Percentiles rank a stretch among this genome's conserved stretches.
Conservation (phyloP, 441 rosid species). For the Erodium chrysanthum region DNA sequence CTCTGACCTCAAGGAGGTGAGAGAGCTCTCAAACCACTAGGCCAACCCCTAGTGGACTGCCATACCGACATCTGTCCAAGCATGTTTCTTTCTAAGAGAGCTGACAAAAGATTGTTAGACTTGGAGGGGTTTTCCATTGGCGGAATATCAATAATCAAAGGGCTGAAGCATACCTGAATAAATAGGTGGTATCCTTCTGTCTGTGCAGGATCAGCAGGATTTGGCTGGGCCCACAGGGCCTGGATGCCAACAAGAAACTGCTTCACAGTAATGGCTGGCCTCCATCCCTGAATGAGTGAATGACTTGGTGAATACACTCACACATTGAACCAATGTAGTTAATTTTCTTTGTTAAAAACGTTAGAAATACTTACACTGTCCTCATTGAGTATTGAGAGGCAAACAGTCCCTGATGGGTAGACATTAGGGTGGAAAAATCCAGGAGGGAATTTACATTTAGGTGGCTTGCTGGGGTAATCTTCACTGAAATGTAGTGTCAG, state of each 20-base stretch:
- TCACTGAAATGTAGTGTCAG: slow-evolving; percentile 78
- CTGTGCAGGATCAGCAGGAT: slow-evolving; percentile 90
- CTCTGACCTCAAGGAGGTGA: too few species aligned
- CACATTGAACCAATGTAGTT: not conserved
- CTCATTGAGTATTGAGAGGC: slow-evolving; percentile 89
- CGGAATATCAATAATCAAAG: too few species aligned
- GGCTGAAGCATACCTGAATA: slow-evolving; percentile 47
- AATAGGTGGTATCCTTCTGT: slow-evolving; percentile 90
- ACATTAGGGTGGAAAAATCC: slow-evolving; percentile 97
- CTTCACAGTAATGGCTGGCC: slow-evolving; percentile 94
- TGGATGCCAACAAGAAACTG: slow-evolving; percentile 90
- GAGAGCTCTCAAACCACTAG: too few species aligned
- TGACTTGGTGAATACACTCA: not conserved
- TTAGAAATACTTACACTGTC: slow-evolving; percentile 49
- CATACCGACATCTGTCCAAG: too few species aligned
- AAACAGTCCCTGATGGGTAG: slow-evolving; percentile 93
- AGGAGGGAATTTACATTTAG: slow-evolving; percentile 83
- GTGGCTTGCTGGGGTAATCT: slow-evolving; percentile 97
- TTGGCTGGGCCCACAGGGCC: slow-evolving; percentile 88
- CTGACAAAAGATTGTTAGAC: too few species aligned
- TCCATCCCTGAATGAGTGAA: slow-evolving; percentile 62
- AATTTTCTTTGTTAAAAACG: not conserved
- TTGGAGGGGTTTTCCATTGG: too few species aligned
- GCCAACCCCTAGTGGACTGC: too few species aligned
- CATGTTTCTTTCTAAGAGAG: too few species aligned